Percentiles rank a stretch among this genome's conserved stretches.
Conservation (phyloP, 192 early-diverging fungal species). For the Podila epigama region DNA sequence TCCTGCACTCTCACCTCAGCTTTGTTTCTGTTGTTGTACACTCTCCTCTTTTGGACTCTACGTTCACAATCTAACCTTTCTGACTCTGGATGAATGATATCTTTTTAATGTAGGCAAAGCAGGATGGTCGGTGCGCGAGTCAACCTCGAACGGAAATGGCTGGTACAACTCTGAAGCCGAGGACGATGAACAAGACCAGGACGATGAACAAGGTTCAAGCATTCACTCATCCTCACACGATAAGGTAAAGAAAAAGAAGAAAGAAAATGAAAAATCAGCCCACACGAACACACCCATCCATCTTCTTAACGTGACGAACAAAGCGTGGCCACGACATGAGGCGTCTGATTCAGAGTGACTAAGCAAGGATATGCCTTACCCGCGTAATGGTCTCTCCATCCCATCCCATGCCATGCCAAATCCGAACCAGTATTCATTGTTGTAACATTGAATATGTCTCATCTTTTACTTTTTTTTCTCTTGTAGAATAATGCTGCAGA, state of each 20-base stretch:
- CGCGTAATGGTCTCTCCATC: no score
- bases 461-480: not conserved
- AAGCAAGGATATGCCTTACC: no score
- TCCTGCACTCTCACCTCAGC: not conserved
- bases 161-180: conserved; percentile 49
- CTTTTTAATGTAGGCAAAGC: not conserved
- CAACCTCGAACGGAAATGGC: conserved; percentile 44
- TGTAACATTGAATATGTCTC: no score
- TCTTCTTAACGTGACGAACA: not conserved
- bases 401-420: no score
- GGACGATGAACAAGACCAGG: conserved; percentile 37
- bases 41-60: not conserved
- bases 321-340: no score
- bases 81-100: not conserved
- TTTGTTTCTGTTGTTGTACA: not conserved
- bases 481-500: conserved; percentile 29
- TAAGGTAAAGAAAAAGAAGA: conserved; percentile 11
- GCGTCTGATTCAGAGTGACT: no score
- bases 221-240: no score
- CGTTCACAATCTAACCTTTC: not conserved
- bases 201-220: conserved; percentile 8
- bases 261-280: not conserved
- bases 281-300: not conserved
- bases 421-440: no score
- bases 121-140: conserved; percentile 44